Conservation (phyloP, 2,329 filamentous ascomycete genomes). For the Penicillium sp. region DNA sequence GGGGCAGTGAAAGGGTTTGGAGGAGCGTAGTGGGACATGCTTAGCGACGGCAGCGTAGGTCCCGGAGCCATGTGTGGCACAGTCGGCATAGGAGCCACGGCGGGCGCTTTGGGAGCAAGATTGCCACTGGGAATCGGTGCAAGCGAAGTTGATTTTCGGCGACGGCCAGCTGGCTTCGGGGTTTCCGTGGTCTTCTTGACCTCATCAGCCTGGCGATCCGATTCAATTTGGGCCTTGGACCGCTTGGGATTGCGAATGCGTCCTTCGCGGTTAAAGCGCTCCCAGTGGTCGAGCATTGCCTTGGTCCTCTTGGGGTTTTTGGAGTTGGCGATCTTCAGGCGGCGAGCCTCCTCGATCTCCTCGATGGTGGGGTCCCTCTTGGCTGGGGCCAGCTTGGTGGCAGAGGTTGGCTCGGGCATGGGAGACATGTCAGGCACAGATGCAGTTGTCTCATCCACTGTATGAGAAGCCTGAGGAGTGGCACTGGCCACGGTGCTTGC, state of each 20-base stretch:
- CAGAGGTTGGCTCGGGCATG: conserved; percentile 12
- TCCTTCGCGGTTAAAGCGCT: conserved; percentile 43
- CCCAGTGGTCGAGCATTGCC: conserved; percentile 48
- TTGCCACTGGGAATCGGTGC: conserved; percentile 19
- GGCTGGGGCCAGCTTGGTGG: conserved; percentile 10
- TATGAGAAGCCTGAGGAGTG: conserved; percentile 15
- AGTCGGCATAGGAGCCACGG: conserved; percentile 18
- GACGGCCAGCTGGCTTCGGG: conserved; percentile 27
- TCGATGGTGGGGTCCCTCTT: conserved; percentile 22
- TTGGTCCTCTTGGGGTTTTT: conserved; percentile 47
- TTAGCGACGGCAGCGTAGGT: conserved; percentile 19
- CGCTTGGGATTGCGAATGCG: conserved; percentile 46
- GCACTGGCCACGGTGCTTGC: conserved; percentile 14
- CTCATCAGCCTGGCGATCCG: conserved; percentile 36
- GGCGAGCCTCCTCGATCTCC: conserved; percentile 33
- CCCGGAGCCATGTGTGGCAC: conserved; percentile 12
- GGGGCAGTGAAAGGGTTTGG: conserved; percentile 15
- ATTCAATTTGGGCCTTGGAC: conserved; percentile 46
- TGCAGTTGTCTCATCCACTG: conserved; percentile 10
- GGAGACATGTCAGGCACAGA: conserved; percentile 16
- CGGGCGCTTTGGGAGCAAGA: conserved; percentile 22
- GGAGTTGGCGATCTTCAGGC: conserved; percentile 42
- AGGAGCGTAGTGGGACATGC: conserved; percentile 16
- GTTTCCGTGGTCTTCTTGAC: conserved; percentile 26
- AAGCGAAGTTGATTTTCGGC: conserved; percentile 25